Evolutionary conservation across 2,329 filamentous ascomycete species (phyloP), one percentile per base, ranked within the genome.

Genomic region (Penicillium sp.): DNA sequence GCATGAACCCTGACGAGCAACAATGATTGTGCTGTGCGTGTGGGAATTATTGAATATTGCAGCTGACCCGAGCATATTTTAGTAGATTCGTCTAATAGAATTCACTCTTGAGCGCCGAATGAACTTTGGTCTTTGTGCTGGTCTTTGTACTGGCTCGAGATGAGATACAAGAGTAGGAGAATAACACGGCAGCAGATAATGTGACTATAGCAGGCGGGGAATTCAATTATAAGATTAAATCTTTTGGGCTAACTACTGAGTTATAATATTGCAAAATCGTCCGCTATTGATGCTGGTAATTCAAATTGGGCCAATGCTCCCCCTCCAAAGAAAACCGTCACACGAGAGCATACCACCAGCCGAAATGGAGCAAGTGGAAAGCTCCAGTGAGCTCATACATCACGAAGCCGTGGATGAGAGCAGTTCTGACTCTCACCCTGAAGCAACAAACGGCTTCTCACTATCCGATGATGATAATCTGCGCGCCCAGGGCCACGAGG

Each of bases 1-100:
- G 61, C 19, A 66, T 71, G 66, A 65, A 68, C 23, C 55, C 64
- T 8, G 61, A 62, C 12, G 54, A 60, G 25, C 4, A 53, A 13
- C 8, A 38, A 36, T 31, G n/a, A 39, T 39, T 6, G 17, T 25
- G 10, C 8, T n/a, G 1, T 29, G 19, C 3, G 25, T 38, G 10
- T 36, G 9, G 19, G 6, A 7, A 13, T 3, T 23, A 21, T 15
- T 38, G 19, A 3, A 23, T 35, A 13, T 10, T 15, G 12, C 6
- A 17, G 19, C 10, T 25, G 21, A 49, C 9, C 17, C 1, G 13
- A 36, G 7, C 21, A 10, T 31, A 2, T 15, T 23, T 4, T 12
- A 25, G 15, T 23, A 36, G 1, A 10, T 23, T 21, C 27, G 1
- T 49, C 21, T 2, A 25, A 49, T 38, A 35, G 31, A 35, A 27